phyloP scores from a whole-genome alignment of 2,329 filamentous ascomycete genomes.

The Sporothrix sp. region DNA sequence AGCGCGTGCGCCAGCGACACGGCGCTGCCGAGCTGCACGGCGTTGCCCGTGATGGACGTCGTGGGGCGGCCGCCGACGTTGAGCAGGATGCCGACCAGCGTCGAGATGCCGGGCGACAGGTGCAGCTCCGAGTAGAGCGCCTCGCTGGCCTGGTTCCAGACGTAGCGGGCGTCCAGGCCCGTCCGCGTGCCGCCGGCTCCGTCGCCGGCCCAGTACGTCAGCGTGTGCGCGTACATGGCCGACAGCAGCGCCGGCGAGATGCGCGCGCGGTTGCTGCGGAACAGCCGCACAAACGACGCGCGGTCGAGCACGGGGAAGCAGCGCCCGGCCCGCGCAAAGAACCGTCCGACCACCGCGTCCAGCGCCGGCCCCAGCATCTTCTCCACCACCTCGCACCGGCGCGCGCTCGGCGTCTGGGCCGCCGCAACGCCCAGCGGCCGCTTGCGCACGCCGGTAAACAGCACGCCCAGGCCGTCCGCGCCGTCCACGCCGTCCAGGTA shows the following conservation, averaged over 20 bases:
- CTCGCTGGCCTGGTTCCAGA: conserved; percentile 52
- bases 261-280: conserved; percentile 33
- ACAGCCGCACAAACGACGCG: conserved; percentile 37
- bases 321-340: conserved; percentile 43
- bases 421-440: background rate
- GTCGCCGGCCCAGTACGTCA: conserved; percentile 49
- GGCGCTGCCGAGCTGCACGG: conserved; percentile 38
- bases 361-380: conserved; percentile 47
- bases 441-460: conserved; percentile 4
- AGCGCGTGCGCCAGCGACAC: conserved; percentile 44
- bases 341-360: conserved; percentile 40
- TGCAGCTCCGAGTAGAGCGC: conserved; percentile 51
- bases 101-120: conserved; percentile 44
- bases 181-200: conserved; percentile 36
- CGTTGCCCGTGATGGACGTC: conserved; percentile 50
- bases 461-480: background rate
- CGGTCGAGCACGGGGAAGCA: conserved; percentile 54
- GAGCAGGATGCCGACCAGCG: conserved; percentile 46
- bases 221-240: conserved; percentile 47
- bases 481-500: conserved; percentile 1
- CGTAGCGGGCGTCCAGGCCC: conserved; percentile 49
- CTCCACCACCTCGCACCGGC: conserved; percentile 36
- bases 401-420: background rate
- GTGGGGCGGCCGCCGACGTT: conserved; percentile 52
- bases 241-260: conserved; percentile 48